Conservation (phyloP, 768 basidiomycete genomes). For the Cantharellus anzutake region DNA sequence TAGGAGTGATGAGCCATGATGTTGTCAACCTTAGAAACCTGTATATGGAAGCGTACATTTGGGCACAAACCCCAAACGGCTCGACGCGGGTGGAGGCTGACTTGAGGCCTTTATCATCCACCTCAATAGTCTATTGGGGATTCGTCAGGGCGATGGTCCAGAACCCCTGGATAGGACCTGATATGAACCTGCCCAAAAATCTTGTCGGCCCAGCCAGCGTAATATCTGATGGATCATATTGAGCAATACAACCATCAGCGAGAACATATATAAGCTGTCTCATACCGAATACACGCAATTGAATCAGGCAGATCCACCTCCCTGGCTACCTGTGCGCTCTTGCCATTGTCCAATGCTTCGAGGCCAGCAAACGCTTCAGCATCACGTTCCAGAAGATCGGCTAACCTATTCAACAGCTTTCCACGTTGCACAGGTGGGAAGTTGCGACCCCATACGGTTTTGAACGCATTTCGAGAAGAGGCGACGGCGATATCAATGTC, state of each 20-base stretch:
- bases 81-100: constrained; percentile 75
- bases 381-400: constrained; percentile 78
- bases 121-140: constrained; percentile 43
- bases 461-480: constrained; percentile 66
- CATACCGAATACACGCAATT: constrained; percentile 43
- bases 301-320: constrained; percentile 69
- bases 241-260: constrained; percentile 7
- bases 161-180: constrained; percentile 30
- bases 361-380: constrained; percentile 65
- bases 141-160: background rate
- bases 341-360: constrained; percentile 80
- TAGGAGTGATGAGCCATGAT: background rate
- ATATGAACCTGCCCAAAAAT: background rate
- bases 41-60: constrained; percentile 37
- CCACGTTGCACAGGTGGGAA: constrained; percentile 66
- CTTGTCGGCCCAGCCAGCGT: constrained; percentile 65
- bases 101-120: constrained; percentile 54
- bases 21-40: background rate
- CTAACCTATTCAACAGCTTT: constrained; percentile 64
- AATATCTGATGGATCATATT: constrained; percentile 33
- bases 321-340: constrained; percentile 47
- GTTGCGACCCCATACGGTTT: constrained; percentile 78
- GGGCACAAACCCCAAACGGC: constrained; percentile 87
- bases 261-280: background rate
- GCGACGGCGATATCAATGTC: constrained; percentile 75